Evolutionary conservation across 2,329 filamentous ascomycete genomes (phyloP).

Genomic region (Fusarium paranaense): DNA sequence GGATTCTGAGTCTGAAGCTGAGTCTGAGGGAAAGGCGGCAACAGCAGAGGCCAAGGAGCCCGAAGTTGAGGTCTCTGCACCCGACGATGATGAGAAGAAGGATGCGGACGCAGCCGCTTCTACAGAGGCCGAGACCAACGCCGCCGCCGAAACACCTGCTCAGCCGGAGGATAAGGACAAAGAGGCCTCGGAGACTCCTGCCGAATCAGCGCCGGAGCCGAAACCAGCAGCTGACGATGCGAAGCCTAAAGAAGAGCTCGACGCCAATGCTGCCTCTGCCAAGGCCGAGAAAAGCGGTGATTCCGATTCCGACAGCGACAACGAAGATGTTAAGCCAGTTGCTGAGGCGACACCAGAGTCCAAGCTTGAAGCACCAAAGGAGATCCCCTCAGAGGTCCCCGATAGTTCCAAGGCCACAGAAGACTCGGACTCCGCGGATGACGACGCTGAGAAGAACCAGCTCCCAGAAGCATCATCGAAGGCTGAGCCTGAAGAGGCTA

Average conservation of each 20-base stretch:
- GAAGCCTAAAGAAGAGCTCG: not conserved
- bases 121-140: not conserved
- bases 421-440: not conserved
- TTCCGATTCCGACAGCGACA: conserved; percentile 1
- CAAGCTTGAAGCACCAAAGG: conserved; percentile 1
- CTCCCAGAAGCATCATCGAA: conserved; percentile 4
- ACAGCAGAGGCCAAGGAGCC: not conserved
- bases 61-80: not conserved
- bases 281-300: not conserved
- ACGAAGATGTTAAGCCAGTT: not conserved
- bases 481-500: conserved; percentile 1
- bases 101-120: not conserved
- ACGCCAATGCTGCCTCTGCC: not conserved
- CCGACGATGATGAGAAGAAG: not conserved
- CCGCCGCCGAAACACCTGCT: conserved; percentile 1
- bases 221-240: conserved; percentile 1
- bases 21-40: not conserved
- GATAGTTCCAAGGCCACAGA: conserved; percentile 1
- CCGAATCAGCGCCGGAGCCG: conserved; percentile 4
- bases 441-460: conserved; percentile 9
- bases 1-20: not conserved
- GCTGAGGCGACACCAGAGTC: not conserved
- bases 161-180: conserved; percentile 6
- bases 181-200: not conserved
- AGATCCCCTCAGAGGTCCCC: not conserved